These are phyloP conservation scores for Fusarium circinatum DNA, from an alignment of 2,329 filamentous ascomycete species.

Conservation along the genomic window DNA sequence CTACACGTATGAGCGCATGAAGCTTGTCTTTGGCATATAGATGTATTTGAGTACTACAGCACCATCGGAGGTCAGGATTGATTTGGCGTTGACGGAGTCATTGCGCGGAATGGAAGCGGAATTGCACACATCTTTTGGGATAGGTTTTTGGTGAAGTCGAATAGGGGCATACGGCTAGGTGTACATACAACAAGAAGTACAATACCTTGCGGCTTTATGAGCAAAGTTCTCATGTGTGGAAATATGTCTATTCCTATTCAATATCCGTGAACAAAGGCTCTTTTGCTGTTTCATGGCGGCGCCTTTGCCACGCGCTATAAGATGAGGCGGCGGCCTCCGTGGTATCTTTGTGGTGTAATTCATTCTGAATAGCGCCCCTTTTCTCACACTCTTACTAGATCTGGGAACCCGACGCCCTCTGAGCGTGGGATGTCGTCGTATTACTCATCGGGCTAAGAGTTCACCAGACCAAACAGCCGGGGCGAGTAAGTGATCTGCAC, in stretches of 20 bases:
- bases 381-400: slow-evolving; percentile 26
- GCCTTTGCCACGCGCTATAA: slow-evolving; percentile 20
- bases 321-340: slow-evolving; percentile 1
- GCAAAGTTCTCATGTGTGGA: slow-evolving; percentile 3
- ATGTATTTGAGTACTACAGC: slow-evolving; percentile 14
- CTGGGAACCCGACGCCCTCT: slow-evolving; percentile 3
- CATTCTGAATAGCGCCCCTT: neutral
- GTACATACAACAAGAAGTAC: slow-evolving; percentile 17
- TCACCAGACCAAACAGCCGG: neutral
- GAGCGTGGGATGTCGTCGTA: neutral
- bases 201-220: neutral
- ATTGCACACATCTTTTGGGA: slow-evolving; percentile 23
- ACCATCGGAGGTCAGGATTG: slow-evolving; percentile 11
- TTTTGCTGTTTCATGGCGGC: neutral
- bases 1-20: slow-evolving; percentile 73
- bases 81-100: slow-evolving; percentile 41
- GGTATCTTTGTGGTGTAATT: neutral
- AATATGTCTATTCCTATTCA: slow-evolving; percentile 11
- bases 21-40: slow-evolving; percentile 73
- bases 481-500: slow-evolving; percentile 11
- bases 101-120: slow-evolving; percentile 26
- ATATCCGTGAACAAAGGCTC: neutral
- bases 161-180: slow-evolving; percentile 17
- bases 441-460: slow-evolving; percentile 23
- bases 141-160: slow-evolving; percentile 10